These are phyloP conservation scores for Senna tora DNA, from an alignment of 306 rosid genomes.

Conservation along the genomic window DNA sequence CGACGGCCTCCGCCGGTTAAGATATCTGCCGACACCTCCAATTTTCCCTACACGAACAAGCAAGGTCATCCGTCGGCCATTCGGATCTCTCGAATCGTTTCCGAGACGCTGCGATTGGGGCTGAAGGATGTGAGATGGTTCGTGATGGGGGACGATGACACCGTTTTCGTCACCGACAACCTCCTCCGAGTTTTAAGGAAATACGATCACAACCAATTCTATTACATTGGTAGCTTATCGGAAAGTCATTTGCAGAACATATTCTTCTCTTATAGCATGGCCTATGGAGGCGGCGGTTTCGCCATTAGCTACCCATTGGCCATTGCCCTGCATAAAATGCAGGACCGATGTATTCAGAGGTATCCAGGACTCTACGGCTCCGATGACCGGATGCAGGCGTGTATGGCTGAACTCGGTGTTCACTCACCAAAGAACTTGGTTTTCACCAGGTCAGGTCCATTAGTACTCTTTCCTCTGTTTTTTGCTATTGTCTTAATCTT, in stretches of 20 bases:
- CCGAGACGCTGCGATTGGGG: constrained; percentile 83
- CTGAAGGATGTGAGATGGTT: constrained; percentile 76
- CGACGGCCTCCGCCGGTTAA: constrained; percentile 57
- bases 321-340: constrained; percentile 65
- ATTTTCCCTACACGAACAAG: constrained; percentile 62
- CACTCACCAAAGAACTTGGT: constrained; percentile 91
- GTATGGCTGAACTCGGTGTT: constrained; percentile 99
- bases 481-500: background rate
- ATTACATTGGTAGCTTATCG: constrained; percentile 85
- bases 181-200: constrained; percentile 63
- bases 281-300: constrained; percentile 96
- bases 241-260: constrained; percentile 96
- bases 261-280: constrained; percentile 91
- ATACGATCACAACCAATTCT: constrained; percentile 75
- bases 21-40: constrained; percentile 73
- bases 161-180: constrained; percentile 83
- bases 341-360: constrained; percentile 81
- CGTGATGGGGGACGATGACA: constrained; percentile 99
- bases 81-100: constrained; percentile 85
- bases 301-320: constrained; percentile 88
- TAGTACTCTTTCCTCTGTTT: background rate
- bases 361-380: constrained; percentile 94
- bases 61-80: constrained; percentile 96
- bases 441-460: constrained; percentile 98
- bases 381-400: constrained; percentile 96